Conservation (phyloP, 2,329 filamentous ascomycete genomes). For the Venturiaceae sp. region DNA sequence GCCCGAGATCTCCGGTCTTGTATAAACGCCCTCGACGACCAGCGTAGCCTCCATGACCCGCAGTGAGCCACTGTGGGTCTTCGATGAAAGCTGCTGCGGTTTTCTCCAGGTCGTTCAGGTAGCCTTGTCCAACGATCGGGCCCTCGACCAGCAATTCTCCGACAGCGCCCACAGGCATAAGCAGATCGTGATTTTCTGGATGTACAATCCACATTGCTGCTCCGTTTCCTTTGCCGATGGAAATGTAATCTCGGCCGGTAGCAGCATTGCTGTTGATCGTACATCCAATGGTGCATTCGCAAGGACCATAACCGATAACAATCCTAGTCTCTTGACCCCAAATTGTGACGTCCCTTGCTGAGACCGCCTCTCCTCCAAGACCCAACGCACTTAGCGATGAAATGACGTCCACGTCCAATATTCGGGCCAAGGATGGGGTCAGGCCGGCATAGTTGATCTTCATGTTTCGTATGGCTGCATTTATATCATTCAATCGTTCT, state of each 20-base stretch:
- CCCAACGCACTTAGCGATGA: conserved; percentile 28
- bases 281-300: conserved; percentile 21
- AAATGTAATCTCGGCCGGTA: conserved; percentile 8
- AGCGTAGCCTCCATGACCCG: conserved; percentile 8
- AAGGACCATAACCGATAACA: conserved; percentile 35
- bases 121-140: conserved; percentile 57
- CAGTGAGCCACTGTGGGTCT: conserved; percentile 14
- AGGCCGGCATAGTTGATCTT: conserved; percentile 45
- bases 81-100: conserved; percentile 23
- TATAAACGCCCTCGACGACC: conserved; percentile 57
- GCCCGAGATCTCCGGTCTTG: conserved; percentile 71
- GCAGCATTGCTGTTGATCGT: conserved; percentile 11
- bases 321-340: conserved; percentile 29
- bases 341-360: conserved; percentile 24
- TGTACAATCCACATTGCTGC: conserved; percentile 21
- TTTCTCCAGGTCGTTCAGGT: conserved; percentile 72
- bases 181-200: conserved; percentile 15
- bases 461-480: conserved; percentile 41
- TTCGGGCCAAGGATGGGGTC: conserved; percentile 45
- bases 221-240: conserved; percentile 11
- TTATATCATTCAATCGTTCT: conserved; percentile 42
- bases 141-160: conserved; percentile 40
- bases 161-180: conserved; percentile 32
- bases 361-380: conserved; percentile 31
- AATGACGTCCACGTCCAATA: conserved; percentile 30